Conservation (phyloP, 352 stramenopile genomes). For the Globisporangium splendens region DNA sequence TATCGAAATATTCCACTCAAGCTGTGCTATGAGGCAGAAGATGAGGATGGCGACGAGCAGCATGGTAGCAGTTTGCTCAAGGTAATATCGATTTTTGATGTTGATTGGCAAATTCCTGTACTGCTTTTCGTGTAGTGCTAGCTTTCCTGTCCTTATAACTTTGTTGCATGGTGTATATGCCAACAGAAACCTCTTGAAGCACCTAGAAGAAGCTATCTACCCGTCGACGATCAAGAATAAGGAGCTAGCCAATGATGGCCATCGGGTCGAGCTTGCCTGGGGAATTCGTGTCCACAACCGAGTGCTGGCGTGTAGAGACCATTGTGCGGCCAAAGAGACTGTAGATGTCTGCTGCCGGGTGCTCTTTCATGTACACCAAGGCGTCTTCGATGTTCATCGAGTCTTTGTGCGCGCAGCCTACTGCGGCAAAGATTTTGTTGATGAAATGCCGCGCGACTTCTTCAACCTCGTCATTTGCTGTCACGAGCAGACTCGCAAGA, state of each 20-base stretch:
- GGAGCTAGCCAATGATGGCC: slow-evolving; percentile 8
- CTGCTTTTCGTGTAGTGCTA: too few relatives aligned
- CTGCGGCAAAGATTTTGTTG: slow-evolving; percentile 52
- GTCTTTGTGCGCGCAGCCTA: slow-evolving; percentile 35
- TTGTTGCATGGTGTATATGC: not conserved
- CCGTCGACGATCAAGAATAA: slow-evolving; percentile 9
- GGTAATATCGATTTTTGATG: slow-evolving; percentile 6
- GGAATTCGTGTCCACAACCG: not conserved
- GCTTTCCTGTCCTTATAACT: not conserved
- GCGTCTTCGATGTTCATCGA: slow-evolving; percentile 44
- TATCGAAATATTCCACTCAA: slow-evolving; percentile 1
- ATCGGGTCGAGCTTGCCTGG: slow-evolving; percentile 5
- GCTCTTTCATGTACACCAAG: slow-evolving; percentile 39
- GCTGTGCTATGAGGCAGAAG: not conserved
- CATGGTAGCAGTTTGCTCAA: slow-evolving; percentile 11
- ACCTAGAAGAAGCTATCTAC: slow-evolving; percentile 22
- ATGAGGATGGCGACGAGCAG: slow-evolving; percentile 15
- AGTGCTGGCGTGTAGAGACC: slow-evolving; percentile 24
- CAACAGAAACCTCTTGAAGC: slow-evolving; percentile 18
- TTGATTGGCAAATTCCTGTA: too few relatives aligned
- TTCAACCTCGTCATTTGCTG: slow-evolving; percentile 33
- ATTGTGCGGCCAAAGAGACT: slow-evolving; percentile 66
- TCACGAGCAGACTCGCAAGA: slow-evolving; percentile 48
- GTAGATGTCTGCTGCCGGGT: slow-evolving; percentile 54
- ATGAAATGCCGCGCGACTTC: slow-evolving; percentile 59